phyloP scores from a whole-genome alignment of 352 stramenopile species.

The Elongisporangium senticosum region DNA sequence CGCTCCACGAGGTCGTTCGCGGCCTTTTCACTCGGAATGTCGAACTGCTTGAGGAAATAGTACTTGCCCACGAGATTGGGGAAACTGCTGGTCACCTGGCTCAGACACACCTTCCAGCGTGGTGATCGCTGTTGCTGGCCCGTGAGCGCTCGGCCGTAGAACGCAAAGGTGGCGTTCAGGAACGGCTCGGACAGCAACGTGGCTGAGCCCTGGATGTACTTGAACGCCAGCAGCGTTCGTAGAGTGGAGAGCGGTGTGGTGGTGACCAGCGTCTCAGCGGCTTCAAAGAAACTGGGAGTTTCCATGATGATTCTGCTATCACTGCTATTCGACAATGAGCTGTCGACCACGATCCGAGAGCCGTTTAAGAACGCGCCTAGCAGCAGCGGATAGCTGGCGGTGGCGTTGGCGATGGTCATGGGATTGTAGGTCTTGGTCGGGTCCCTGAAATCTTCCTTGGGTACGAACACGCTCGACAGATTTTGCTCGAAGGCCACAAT shows the following conservation, averaged over 20 bases:
- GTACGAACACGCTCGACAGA: constrained; percentile 81
- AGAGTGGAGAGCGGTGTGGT: constrained; percentile 38
- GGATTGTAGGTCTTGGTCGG: constrained; percentile 88
- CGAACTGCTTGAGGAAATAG: constrained; percentile 89
- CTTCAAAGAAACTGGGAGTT: constrained; percentile 49
- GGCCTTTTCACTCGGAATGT: constrained; percentile 64
- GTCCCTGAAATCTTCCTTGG: constrained; percentile 87
- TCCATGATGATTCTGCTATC: constrained; percentile 42
- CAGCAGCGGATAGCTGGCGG: constrained; percentile 40
- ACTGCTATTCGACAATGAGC: constrained; percentile 19
- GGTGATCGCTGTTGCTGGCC: constrained; percentile 85
- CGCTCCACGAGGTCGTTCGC: constrained; percentile 84
- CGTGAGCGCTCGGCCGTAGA: constrained; percentile 72
- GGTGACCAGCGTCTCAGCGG: constrained; percentile 42
- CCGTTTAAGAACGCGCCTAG: constrained; percentile 52
- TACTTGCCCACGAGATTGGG: constrained; percentile 84
- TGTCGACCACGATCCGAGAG: constrained; percentile 21
- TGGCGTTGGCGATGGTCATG: constrained; percentile 56
- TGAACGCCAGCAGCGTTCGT: constrained; percentile 43
- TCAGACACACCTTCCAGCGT: constrained; percentile 88
- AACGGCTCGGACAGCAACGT: constrained; percentile 60
- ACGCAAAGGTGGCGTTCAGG: constrained; percentile 86
- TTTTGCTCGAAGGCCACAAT: constrained; percentile 84
- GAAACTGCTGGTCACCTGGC: constrained; percentile 36
- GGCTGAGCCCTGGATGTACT: constrained; percentile 41